Percentiles rank a stretch among this genome's conserved stretches.
Evolutionary conservation across 331 rosid genomes (phyloP).

Genomic region (Quercus lobata): DNA sequence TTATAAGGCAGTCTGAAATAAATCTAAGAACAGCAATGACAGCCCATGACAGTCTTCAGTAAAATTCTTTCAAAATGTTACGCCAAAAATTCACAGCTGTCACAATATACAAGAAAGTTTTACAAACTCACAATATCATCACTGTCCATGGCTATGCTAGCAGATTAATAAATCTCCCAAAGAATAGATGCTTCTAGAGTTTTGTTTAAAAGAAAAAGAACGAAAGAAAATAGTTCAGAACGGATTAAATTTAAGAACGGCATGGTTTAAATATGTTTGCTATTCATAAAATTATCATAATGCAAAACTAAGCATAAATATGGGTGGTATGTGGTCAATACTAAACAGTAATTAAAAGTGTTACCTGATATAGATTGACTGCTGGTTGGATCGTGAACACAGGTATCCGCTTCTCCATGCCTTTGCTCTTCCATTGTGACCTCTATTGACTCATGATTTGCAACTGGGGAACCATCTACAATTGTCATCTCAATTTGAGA

Average conservation of each 20-base stretch:
- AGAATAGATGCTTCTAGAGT: neutral
- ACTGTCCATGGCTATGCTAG: neutral
- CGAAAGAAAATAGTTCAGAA: too few species aligned
- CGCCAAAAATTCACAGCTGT: neutral
- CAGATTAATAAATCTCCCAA: neutral
- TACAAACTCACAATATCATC: neutral
- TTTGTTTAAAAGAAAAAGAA: too few species aligned
- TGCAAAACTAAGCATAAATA: neutral
- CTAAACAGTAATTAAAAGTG: neutral
- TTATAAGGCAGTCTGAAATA: neutral
- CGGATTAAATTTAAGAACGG: too few species aligned
- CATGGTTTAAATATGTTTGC: neutral
- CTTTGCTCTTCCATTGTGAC: slow-evolving; percentile 30
- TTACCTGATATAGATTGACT: slow-evolving; percentile 44
- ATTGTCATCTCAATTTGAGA: slow-evolving; percentile 17
- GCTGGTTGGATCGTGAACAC: slow-evolving; percentile 11
- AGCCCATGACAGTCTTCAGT: neutral
- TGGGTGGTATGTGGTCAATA: neutral
- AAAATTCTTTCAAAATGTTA: neutral
- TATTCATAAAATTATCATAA: neutral
- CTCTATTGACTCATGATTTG: slow-evolving; percentile 16
- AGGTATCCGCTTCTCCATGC: slow-evolving; percentile 25
- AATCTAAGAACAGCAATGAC: neutral
- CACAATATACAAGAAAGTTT: neutral
- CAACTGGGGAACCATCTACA: slow-evolving; percentile 25